These are phyloP conservation scores for Effrenium voratum DNA, from an alignment of 73 alveolate species.

Conservation along the genomic window DNA sequence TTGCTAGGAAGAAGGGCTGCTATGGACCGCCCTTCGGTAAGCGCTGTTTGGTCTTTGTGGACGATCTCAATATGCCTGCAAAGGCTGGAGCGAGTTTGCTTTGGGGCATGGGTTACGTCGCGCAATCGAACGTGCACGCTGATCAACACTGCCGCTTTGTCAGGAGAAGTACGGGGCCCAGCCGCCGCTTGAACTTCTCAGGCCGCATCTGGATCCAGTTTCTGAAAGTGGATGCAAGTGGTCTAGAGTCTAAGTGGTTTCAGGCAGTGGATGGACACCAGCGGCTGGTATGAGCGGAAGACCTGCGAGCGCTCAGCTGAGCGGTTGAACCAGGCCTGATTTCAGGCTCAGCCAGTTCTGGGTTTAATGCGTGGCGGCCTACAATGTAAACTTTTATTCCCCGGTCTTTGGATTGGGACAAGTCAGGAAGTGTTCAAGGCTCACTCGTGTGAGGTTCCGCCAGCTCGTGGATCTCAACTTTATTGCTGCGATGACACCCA, in stretches of 20 bases:
- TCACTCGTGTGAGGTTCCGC: too few species aligned
- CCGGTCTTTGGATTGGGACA: too few species aligned
- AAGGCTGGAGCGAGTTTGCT: constrained; percentile 59
- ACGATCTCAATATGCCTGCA: constrained; percentile 99
- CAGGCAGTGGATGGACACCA: constrained; percentile 96
- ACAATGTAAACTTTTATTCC: too few species aligned
- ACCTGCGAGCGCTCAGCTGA: constrained; percentile 95
- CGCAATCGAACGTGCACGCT: background rate
- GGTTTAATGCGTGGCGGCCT: too few species aligned
- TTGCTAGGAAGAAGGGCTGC: constrained; percentile 97
- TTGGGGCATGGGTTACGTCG: background rate
- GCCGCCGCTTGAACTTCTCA: constrained; percentile 99
- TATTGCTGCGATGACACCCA: constrained; percentile 91
- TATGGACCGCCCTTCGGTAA: constrained; percentile 99
- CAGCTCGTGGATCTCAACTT: constrained; percentile 97
- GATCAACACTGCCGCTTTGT: background rate
- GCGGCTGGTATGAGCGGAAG: constrained; percentile 98
- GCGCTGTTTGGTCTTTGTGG: constrained; percentile 98
- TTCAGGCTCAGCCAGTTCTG: too few species aligned
- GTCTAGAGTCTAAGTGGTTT: background rate
- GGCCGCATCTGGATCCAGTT: background rate
- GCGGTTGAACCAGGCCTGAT: too few species aligned
- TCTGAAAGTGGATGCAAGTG: background rate
- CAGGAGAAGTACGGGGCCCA: constrained; percentile 99
- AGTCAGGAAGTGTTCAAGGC: too few species aligned